A percentile compares a stretch with the other conserved stretches of the same genome.
Evolutionary conservation across 2,329 filamentous ascomycete species (phyloP).

Genomic region (Gremmenia infestans): DNA sequence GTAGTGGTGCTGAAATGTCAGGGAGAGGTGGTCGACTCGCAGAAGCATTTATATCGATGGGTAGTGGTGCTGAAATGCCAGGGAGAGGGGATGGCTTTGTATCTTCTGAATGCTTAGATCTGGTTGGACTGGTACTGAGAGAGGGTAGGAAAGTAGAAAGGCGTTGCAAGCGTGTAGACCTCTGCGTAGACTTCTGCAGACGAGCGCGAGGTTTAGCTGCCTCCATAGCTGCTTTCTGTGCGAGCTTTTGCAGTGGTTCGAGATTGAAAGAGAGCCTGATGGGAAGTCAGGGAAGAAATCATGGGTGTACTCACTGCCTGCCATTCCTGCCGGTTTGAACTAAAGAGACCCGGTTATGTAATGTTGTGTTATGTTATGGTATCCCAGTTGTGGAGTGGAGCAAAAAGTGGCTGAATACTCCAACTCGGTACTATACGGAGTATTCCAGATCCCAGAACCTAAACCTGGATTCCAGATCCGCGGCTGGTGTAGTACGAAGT

Average conservation of each 20-base stretch:
- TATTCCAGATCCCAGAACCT: too few species aligned
- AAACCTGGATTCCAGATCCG: background rate
- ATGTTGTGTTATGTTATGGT: background rate
- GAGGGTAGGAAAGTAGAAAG: slow-evolving; percentile 14
- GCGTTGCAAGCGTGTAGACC: slow-evolving; percentile 9
- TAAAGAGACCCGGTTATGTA: background rate
- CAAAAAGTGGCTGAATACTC: too few species aligned
- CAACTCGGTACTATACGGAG: too few species aligned
- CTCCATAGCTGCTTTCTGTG: slow-evolving; percentile 2
- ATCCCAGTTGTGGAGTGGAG: too few species aligned
- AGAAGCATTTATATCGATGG: too few species aligned
- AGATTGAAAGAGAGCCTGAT: background rate
- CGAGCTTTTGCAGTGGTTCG: background rate
- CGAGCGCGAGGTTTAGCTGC: background rate
- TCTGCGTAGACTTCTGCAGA: slow-evolving; percentile 3
- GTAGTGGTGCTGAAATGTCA: background rate
- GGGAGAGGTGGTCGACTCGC: background rate
- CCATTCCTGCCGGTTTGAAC: background rate
- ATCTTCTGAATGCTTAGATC: slow-evolving; percentile 7
- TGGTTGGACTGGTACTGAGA: slow-evolving; percentile 11
- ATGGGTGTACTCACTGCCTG: background rate
- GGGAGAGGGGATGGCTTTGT: background rate
- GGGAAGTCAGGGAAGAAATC: background rate
- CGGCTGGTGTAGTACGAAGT: too few species aligned
- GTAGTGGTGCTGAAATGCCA: background rate